phyloP scores from a whole-genome alignment of 352 stramenopile genomes.

The Pythium sukuiense region DNA sequence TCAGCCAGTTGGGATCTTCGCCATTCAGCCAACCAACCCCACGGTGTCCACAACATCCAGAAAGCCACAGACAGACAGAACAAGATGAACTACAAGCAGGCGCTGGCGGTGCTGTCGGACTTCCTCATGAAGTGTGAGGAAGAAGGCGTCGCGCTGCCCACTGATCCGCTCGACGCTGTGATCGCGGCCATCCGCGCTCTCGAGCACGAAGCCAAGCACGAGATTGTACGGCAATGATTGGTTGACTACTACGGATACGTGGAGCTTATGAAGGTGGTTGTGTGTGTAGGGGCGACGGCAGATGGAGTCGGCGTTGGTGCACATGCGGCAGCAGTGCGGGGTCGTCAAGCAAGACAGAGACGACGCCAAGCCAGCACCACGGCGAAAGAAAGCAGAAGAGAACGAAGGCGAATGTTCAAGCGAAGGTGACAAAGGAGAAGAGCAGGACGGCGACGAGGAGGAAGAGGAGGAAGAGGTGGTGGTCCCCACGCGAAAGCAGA shows the following conservation, averaged over 20 bases:
- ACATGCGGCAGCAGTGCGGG: slow-evolving; percentile 38
- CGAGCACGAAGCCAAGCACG: slow-evolving; percentile 36
- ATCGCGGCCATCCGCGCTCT: slow-evolving; percentile 42
- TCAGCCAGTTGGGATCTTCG: neutral
- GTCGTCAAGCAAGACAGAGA: neutral
- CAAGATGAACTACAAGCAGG: slow-evolving; percentile 58
- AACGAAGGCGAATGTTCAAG: neutral
- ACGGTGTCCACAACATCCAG: neutral
- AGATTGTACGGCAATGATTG: slow-evolving; percentile 27
- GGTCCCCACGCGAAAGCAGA: neutral
- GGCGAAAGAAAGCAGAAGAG: neutral
- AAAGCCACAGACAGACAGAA: neutral
- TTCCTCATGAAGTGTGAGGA: slow-evolving; percentile 68
- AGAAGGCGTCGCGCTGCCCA: slow-evolving; percentile 39
- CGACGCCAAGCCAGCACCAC: neutral
- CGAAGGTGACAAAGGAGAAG: neutral
- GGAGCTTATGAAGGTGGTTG: neutral
- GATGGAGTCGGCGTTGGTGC: slow-evolving; percentile 44
- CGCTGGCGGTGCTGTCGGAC: slow-evolving; percentile 53
- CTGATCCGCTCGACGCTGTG: slow-evolving; percentile 50
- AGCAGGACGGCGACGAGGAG: neutral
- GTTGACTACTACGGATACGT: too few relatives aligned
- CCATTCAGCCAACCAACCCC: neutral
- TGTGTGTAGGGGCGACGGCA: slow-evolving; percentile 28
- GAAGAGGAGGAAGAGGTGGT: neutral